Percentiles rank a stretch among this genome's conserved stretches.
Evolutionary conservation across 441 rosid species (phyloP).

Genomic region (Brassica hybrid): DNA sequence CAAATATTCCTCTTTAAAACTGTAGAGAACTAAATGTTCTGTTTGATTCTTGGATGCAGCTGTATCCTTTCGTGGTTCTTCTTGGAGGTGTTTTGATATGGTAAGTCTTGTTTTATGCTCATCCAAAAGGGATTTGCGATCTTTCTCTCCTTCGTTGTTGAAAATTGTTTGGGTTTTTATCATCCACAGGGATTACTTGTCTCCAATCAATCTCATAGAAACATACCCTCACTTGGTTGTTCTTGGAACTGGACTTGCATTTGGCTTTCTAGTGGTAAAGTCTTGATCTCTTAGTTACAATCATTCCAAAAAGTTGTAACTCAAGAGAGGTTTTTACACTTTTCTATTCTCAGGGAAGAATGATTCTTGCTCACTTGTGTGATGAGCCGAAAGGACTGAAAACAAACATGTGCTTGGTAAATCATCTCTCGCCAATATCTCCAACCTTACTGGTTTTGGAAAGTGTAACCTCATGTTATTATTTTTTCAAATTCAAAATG

Average conservation of each 20-base stretch:
- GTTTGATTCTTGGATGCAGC: conserved; percentile 53
- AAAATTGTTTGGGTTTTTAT: neutral
- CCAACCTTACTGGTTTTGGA: neutral
- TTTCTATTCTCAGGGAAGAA: conserved; percentile 61
- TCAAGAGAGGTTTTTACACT: neutral
- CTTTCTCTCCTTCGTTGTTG: neutral
- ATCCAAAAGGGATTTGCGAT: neutral
- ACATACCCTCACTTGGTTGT: conserved; percentile 91
- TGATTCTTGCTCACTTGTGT: conserved; percentile 84
- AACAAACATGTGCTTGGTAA: conserved; percentile 90
- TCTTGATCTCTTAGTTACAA: conserved; percentile 21
- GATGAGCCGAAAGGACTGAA: conserved; percentile 85
- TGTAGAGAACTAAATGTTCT: conserved; percentile 11
- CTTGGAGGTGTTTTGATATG: conserved; percentile 83
- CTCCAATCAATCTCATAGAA: conserved; percentile 77
- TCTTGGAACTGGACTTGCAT: conserved; percentile 96
- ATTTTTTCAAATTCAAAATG: conserved; percentile 17
- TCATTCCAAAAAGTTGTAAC: neutral
- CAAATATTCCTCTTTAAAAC: neutral
- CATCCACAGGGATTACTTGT: conserved; percentile 81
- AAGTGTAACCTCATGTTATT: neutral
- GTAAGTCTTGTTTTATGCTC: conserved; percentile 47
- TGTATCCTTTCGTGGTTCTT: conserved; percentile 79
- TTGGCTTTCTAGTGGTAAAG: conserved; percentile 96
- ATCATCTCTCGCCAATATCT: conserved; percentile 12